Conservation (phyloP, 495 filamentous ascomycete species). For the Pyrenopolyporus hunteri region DNA sequence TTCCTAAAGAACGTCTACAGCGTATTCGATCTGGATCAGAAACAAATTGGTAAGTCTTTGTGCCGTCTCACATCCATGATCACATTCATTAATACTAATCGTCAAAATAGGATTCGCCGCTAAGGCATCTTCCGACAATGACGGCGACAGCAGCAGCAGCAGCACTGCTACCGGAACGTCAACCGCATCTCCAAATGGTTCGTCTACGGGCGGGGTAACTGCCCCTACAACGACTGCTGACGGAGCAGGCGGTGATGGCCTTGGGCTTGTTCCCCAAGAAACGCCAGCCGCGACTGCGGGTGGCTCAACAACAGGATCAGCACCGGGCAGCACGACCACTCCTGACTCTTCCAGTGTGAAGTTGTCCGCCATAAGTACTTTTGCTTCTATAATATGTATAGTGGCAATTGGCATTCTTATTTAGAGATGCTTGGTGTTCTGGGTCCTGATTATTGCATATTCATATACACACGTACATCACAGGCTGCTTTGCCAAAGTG, state of each 20-base stretch:
- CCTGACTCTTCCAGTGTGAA: conserved; percentile 22
- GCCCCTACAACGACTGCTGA: conserved; percentile 17
- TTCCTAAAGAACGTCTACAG: conserved; percentile 92
- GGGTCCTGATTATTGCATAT: conserved; percentile 1
- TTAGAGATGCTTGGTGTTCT: conserved; percentile 2
- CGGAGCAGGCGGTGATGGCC: conserved; percentile 9
- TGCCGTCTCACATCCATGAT: not conserved
- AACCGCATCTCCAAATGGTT: conserved; percentile 9
- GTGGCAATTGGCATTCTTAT: conserved; percentile 15
- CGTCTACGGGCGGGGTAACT: conserved; percentile 19
- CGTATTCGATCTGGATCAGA: conserved; percentile 75
- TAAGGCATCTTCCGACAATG: conserved; percentile 31
- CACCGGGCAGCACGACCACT: conserved; percentile 10
- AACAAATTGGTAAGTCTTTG: conserved; percentile 59
- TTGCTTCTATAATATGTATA: conserved; percentile 13
- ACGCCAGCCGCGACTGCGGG: conserved; percentile 1
- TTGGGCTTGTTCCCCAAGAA: conserved; percentile 22
- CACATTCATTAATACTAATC: conserved; percentile 13
- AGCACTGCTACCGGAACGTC: conserved; percentile 11
- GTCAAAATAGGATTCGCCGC: conserved; percentile 46
- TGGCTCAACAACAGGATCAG: conserved; percentile 11
- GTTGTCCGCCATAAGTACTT: conserved; percentile 4
- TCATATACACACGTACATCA: conserved; percentile 9
- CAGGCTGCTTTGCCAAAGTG: conserved; percentile 13
- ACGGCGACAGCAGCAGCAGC: conserved; percentile 1